Base-by-base conservation (phyloP, 169 alveolate species). In the Toxoplasma gondii region DNA sequence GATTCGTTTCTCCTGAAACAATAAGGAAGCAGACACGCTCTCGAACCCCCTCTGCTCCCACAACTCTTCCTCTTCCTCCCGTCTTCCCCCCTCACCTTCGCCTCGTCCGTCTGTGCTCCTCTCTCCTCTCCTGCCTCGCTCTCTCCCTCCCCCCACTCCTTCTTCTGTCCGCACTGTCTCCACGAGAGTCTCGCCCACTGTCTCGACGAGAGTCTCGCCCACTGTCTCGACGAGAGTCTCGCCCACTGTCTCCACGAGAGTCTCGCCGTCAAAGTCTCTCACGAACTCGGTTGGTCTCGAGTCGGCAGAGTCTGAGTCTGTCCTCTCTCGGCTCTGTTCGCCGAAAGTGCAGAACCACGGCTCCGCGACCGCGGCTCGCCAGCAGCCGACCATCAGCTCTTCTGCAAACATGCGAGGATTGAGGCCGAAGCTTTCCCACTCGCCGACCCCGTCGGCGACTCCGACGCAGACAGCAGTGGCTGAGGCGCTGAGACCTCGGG, bases 401-500 rank as follows among this genome's bases (percentile, higher is more conserved):
- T 94, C 90, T 27, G 98, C 97, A 83, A 96, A 96, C 43, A 91
- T 90, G n/a, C 95, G 91, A 38, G 97, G 97, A 29, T 95, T 93
- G 12, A 96, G 67, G 36, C 97, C 98, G 92, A 96, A 95, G 67
- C 93, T 86, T 4, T 92, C 97, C 97, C 97, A 96, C 70, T 96
- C 98, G 78, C 97, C 97, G 19, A 96, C 97, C 9, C 97, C 97
- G 64, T 96, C 97, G 10, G 97, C 97, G n/a, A 98, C 98, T 29
- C 98, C 98, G 31, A 97, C 88, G 31, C 98, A 41, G 67, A 95
- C 96, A 24, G 94, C 96, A 39, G 39, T 84, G 1, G 67, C 70
- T 44, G 84, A 84, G 9, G 69, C 22, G 74, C 74, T 64, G 31
- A 64, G 31, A 1, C 34, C 24, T 49, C 80, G 4, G 7, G 74